Percentiles rank a stretch among this genome's conserved stretches.
Evolutionary conservation across 352 stramenopile species (phyloP).

Genomic region (Phytopythium helicoides): DNA sequence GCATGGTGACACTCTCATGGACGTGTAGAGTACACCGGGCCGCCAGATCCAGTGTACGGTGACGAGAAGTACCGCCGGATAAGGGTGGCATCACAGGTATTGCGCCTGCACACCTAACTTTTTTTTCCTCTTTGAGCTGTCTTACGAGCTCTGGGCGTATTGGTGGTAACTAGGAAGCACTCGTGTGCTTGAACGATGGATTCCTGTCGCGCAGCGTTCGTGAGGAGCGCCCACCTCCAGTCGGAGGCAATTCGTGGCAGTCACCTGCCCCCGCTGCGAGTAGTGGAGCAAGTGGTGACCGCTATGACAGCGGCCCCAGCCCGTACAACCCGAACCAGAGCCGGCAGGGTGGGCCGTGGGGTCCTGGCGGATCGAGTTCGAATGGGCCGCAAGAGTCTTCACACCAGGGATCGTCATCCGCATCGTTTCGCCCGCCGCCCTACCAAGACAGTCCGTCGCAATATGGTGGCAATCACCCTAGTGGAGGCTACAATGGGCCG

Average conservation of each 20-base stretch:
- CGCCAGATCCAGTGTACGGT: conserved; percentile 70
- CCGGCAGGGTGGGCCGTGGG: conserved; percentile 41
- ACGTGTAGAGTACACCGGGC: conserved; percentile 64
- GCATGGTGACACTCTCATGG: conserved; percentile 10
- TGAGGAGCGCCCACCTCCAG: conserved; percentile 17
- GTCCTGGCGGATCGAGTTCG: conserved; percentile 3
- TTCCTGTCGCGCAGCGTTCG: conserved; percentile 54
- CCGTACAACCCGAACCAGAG: conserved; percentile 12
- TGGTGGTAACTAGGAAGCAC: conserved; percentile 39
- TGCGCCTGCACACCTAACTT: too few species aligned
- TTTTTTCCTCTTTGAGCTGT: too few species aligned
- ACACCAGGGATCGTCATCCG: conserved; percentile 9
- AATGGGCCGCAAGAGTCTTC: conserved; percentile 8
- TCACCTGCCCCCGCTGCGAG: neutral
- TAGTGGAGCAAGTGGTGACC: neutral
- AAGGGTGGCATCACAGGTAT: conserved; percentile 68
- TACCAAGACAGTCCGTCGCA: conserved; percentile 54
- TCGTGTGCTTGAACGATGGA: conserved; percentile 77
- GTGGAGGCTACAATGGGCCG: conserved; percentile 16
- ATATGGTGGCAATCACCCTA: conserved; percentile 4
- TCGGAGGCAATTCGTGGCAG: conserved; percentile 18
- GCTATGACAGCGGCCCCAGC: conserved; percentile 18
- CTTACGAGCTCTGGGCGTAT: too few species aligned
- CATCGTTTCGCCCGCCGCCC: conserved; percentile 36
- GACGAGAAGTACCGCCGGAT: conserved; percentile 87